phyloP scores from a whole-genome alignment of 1,284 basidiomycete genomes.

The Sphagnurus paluster region DNA sequence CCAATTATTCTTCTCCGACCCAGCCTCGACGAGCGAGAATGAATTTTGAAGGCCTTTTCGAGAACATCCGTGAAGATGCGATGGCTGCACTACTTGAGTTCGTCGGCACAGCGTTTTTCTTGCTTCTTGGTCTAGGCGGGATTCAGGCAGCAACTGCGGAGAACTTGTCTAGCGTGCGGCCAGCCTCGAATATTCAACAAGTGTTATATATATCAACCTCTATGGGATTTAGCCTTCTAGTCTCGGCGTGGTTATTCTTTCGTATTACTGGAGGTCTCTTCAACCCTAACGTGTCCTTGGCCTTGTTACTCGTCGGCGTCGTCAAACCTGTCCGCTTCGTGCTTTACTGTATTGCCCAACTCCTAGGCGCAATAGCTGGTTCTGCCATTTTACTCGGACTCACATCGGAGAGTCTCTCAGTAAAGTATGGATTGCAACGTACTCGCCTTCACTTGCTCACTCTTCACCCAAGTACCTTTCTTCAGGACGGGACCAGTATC shows the following conservation, averaged over 20 bases:
- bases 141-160: conserved; percentile 51
- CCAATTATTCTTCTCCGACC: not conserved
- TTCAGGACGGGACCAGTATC: conserved; percentile 44
- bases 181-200: conserved; percentile 38
- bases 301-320: conserved; percentile 59
- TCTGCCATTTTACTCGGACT: conserved; percentile 61
- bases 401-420: conserved; percentile 58
- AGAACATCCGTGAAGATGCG: conserved; percentile 34
- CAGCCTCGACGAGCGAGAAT: not conserved
- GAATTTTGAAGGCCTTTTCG: conserved; percentile 16
- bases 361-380: conserved; percentile 62
- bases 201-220: conserved; percentile 60
- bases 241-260: conserved; percentile 75
- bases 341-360: conserved; percentile 62
- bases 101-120: conserved; percentile 57
- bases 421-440: conserved; percentile 43
- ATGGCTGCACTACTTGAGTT: conserved; percentile 54
- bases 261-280: conserved; percentile 71
- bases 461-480: conserved; percentile 38
- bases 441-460: conserved; percentile 8
- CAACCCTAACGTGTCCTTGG: conserved; percentile 70
- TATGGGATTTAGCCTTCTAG: conserved; percentile 68
- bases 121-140: conserved; percentile 62
- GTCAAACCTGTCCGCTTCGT: conserved; percentile 63
- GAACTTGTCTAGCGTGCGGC: conserved; percentile 24